These are phyloP conservation scores for Apiotrichum gamsii DNA, from an alignment of 1,284 basidiomycete genomes.

Conservation along the genomic window DNA sequence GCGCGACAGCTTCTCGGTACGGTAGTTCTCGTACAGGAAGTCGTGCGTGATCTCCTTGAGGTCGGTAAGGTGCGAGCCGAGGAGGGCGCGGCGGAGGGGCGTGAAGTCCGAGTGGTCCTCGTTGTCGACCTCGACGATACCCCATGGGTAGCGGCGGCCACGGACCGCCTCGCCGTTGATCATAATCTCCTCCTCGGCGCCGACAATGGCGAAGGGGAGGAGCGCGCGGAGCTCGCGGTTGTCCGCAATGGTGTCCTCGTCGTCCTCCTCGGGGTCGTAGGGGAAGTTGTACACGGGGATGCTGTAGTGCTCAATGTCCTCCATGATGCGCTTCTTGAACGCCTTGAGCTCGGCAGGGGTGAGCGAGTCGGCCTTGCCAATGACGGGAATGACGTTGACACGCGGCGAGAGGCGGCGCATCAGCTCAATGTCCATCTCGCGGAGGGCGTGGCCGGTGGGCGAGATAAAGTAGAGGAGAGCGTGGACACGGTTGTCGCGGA, in stretches of 20 bases:
- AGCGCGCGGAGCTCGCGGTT: constrained; percentile 87
- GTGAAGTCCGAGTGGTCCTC: constrained; percentile 97
- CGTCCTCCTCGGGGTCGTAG: constrained; percentile 97
- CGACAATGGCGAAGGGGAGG: constrained; percentile 94
- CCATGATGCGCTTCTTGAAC: constrained; percentile 99
- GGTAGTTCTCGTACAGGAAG: constrained; percentile 62
- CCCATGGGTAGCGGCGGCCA: constrained; percentile 94
- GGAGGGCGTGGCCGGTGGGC: constrained; percentile 80
- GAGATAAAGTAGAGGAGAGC: constrained; percentile 98
- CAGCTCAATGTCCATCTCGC: constrained; percentile 98
- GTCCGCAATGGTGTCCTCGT: constrained; percentile 97
- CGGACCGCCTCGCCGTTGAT: constrained; percentile 85
- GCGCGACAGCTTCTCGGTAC: constrained; percentile 95
- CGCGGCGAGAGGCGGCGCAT: constrained; percentile 94
- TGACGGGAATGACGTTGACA: constrained; percentile 98
- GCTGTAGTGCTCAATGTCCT: constrained; percentile 97
- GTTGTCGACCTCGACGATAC: constrained; percentile 97
- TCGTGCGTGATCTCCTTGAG: constrained; percentile 91
- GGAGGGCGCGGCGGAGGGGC: constrained; percentile 78
- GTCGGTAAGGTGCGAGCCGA: constrained; percentile 92
- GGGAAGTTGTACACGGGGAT: constrained; percentile 99
- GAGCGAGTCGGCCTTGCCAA: constrained; percentile 94
- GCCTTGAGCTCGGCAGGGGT: constrained; percentile 83
- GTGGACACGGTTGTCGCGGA: constrained; percentile 95
- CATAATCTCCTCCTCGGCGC: constrained; percentile 93